Base-by-base conservation (phyloP, 2,329 filamentous ascomycete species). In the Claviceps citrina region DNA sequence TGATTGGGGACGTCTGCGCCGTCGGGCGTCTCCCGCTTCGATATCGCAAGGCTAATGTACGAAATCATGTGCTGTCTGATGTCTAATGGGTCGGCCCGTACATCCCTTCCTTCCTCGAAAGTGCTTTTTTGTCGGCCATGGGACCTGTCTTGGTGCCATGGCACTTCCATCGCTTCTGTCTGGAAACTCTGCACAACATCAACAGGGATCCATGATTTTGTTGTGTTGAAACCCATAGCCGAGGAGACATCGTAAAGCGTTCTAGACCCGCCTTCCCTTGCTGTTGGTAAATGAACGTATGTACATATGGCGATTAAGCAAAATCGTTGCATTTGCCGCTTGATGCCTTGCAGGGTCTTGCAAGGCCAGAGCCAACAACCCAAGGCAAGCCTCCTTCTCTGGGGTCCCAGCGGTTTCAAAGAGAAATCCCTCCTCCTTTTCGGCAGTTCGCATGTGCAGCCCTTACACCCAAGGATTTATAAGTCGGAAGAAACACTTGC, bases 1-100 rank as follows among this genome's bases (percentile, higher is more conserved):
- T 25, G 15, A 27, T 37, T 38, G 40, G 40, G 28, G 13, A 19
- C 31, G 31, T 31, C 31, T n/a, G 31, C 36, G 36, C 26, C 25
- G 22, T 13, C 31, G 18, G 31, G 16, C 31, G 36, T 28, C 36
- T 42, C 25, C 31, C 36, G 26, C 16, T 19, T 33, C 35, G 31
- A 33, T 20, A 27, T 27, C 28, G 38, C 31, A 34, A 27, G 24
- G 7, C 24, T n/a, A 12, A 19, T 39, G 22, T 26, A 20, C 6
- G 16, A 13, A 24, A 18, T 38, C 16, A 36, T 26, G 33, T 26
- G 24, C 35, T 31, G 36, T 31, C 19, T 22, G 26, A 30, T 31
- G 26, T 16, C 27, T 38, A 24, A 38, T 38, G 36, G 33, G 22
- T 36, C 33, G 24, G 33, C 22, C 33, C 33, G 33, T 26, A 36